A percentile compares a stretch with the other conserved stretches of the same genome.
Evolutionary conservation across 176 grass and related monocot species (phyloP).

Genomic region (Oryza glumipatula): DNA sequence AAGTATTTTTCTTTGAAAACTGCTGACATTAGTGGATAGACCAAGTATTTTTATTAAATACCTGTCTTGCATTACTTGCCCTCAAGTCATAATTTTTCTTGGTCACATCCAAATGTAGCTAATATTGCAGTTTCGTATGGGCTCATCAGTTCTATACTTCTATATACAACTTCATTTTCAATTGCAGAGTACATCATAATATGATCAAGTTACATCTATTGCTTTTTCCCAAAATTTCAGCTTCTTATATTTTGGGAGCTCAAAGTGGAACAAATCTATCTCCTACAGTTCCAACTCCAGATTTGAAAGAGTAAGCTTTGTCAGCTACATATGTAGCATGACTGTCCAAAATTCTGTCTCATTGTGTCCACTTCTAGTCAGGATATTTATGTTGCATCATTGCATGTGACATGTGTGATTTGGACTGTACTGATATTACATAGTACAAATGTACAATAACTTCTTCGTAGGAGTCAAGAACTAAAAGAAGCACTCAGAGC

Average conservation of each 20-base stretch:
- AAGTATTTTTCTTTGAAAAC: background rate
- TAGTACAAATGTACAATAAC: background rate
- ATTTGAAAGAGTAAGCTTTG: conserved; percentile 62
- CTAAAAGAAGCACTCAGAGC: conserved; percentile 60
- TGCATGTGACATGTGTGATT: background rate
- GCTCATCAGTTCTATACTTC: background rate
- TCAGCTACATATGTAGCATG: background rate
- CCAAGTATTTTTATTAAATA: background rate
- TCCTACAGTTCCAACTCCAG: conserved; percentile 52
- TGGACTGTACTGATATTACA: background rate
- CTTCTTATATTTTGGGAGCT: conserved; percentile 63
- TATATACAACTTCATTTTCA: conserved; percentile 6
- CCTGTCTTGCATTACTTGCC: background rate
- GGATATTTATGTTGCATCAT: background rate
- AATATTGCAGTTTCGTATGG: background rate
- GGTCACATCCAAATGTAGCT: background rate
- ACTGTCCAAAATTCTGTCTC: background rate
- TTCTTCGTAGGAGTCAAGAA: conserved; percentile 48
- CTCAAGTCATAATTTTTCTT: background rate
- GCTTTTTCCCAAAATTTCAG: conserved; percentile 51
- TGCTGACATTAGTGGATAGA: too few species aligned
- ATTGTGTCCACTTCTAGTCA: background rate
- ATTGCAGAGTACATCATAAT: background rate
- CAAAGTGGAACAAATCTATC: conserved; percentile 63
- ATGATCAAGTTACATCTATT: conserved; percentile 2